phyloP scores from a whole-genome alignment of 495 filamentous ascomycete species.

The Neurospora pannonica region DNA sequence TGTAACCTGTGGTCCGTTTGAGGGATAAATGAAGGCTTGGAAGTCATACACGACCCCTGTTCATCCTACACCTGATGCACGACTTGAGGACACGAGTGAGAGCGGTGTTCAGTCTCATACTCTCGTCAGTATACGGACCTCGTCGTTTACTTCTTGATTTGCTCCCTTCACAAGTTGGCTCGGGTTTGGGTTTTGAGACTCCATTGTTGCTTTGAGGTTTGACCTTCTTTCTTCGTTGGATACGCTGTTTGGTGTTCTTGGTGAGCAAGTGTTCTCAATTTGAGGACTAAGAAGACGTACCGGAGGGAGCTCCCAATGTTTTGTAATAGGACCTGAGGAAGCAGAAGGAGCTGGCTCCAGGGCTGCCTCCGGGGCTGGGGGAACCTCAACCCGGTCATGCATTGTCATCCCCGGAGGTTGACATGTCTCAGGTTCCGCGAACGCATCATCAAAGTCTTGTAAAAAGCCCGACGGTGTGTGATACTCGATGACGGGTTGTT shows the following conservation, averaged over 20 bases:
- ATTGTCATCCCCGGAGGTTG: neutral
- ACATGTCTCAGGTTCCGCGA: neutral
- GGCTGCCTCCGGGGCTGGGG: neutral
- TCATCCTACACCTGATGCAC: constrained; percentile 21
- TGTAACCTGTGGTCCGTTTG: neutral
- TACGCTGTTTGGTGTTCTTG: constrained; percentile 4
- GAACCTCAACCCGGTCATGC: neutral
- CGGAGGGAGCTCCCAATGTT: constrained; percentile 12
- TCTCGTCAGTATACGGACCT: constrained; percentile 14
- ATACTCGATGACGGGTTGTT: neutral
- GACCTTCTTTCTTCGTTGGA: constrained; percentile 10
- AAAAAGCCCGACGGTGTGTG: neutral
- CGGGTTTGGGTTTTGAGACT: constrained; percentile 5
- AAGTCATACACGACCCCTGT: constrained; percentile 13
- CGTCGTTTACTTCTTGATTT: constrained; percentile 9
- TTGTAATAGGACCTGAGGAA: neutral
- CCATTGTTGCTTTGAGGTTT: constrained; percentile 2
- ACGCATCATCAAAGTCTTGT: neutral
- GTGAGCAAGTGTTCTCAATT: neutral
- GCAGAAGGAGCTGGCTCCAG: neutral
- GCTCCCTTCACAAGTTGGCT: neutral
- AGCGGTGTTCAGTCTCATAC: constrained; percentile 15
- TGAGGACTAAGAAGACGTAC: neutral
- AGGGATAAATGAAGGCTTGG: neutral
- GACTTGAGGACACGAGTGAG: constrained; percentile 19